Conservation (phyloP, 2,329 filamentous ascomycete species). For the Exophiala spinifera region DNA sequence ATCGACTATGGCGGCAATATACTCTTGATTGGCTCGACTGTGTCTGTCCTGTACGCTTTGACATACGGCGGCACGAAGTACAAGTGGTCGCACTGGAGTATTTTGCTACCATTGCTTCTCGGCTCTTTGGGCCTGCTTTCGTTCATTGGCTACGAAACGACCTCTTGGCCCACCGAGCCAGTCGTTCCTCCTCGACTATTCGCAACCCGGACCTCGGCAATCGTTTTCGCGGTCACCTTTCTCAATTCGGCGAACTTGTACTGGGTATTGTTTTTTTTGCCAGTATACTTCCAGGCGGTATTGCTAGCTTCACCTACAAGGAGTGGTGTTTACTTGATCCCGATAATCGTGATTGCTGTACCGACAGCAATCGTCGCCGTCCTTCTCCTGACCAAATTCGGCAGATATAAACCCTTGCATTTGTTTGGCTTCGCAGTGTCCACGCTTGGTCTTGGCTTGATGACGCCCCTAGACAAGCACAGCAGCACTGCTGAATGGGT, state of each 20-base stretch:
- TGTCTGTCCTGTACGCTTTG: slow-evolving; percentile 45
- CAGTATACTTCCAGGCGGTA: slow-evolving; percentile 48
- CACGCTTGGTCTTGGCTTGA: slow-evolving; percentile 29
- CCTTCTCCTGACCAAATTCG: slow-evolving; percentile 31
- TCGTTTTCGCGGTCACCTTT: slow-evolving; percentile 37
- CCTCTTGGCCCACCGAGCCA: slow-evolving; percentile 29
- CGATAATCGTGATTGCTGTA: slow-evolving; percentile 27
- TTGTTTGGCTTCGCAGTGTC: slow-evolving; percentile 29
- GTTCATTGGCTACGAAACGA: slow-evolving; percentile 33
- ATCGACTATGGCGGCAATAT: slow-evolving; percentile 59
- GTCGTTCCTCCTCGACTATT: slow-evolving; percentile 47
- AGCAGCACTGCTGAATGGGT: slow-evolving; percentile 28
- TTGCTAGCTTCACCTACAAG: slow-evolving; percentile 33
- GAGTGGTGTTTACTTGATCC: slow-evolving; percentile 36
- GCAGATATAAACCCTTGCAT: slow-evolving; percentile 32
- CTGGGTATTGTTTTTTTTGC: slow-evolving; percentile 43
- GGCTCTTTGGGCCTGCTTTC: background rate
- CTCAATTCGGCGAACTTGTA: slow-evolving; percentile 38
- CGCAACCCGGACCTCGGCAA: slow-evolving; percentile 38
- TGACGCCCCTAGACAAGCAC: slow-evolving; percentile 27
- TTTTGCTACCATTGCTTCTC: slow-evolving; percentile 4
- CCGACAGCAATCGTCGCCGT: slow-evolving; percentile 32
- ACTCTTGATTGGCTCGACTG: slow-evolving; percentile 44
- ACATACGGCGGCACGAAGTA: slow-evolving; percentile 39
- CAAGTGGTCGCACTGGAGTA: background rate